Base-by-base conservation (phyloP, 768 basidiomycete species). In the Auricularia auricula-judae region DNA sequence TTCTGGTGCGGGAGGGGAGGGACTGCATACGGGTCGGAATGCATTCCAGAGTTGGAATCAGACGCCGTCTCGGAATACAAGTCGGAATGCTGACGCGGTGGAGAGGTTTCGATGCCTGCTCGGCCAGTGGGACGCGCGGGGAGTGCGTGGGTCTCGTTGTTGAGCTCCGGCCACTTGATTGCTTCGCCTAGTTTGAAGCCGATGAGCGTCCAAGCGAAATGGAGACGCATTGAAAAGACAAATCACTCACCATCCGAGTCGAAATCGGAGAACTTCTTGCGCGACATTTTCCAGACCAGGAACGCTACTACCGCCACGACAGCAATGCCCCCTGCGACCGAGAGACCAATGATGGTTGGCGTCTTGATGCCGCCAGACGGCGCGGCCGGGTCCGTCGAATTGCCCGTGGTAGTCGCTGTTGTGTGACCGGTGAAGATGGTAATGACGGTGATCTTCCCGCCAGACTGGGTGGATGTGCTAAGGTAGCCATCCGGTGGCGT, bases 131-230 rank as follows among this genome's bases (percentile, higher is more conserved):
- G 62, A 65, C 83, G 81, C 0, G 86, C 84, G 21, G 89, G 89
- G 8, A 91, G 79, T 16, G 89, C 80, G 64, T 86, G 84, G 3
- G 81, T 78, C 66, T 84, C 83, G 10, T 69, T 65, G 72, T 91
- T 90, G 43, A 92, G 81, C 70, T 93, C 91, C 3, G 91, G 91
- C 91, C 91, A 93, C 75, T 92, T 92, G 75, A 93, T 93, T 21
- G 88, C 88, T 75, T 91, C 89, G 69, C 81, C 89, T 91, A 42
- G 39, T 42, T 42, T 42, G 71, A 11, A 58, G 44, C 66, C 10
- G 62, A 35, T 12, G 59, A 65, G 47, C 36, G 16, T 42, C n/a
- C 54, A 63, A 42, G 62, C 39, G 60, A 56, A 59, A 18, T 62
- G 65, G 43, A 54, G 39, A 64, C 36, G 65, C 29, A 51, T 68